Base-by-base conservation (phyloP, 108 stramenopile species). In the Mediolabrus comicus region DNA sequence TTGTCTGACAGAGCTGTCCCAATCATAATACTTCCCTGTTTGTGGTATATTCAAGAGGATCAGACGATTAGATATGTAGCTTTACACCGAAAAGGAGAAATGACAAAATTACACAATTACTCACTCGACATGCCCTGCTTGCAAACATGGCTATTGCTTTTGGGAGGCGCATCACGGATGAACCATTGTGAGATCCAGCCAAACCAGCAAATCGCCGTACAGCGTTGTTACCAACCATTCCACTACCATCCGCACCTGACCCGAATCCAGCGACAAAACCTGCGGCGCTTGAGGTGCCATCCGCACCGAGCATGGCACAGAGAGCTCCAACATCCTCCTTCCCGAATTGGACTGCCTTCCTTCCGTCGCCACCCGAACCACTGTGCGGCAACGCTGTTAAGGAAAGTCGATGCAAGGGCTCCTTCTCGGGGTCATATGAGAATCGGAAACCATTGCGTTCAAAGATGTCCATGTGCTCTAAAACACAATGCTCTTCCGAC, bases 131-230 rank as follows among this genome's bases (percentile, higher is more conserved):
- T 25, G 98, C 96, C 3, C 98, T 77, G 57, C 80, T 92, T 30
- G 98, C 98, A 84, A 97, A 97, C 95, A 98, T 97, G 58, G 96
- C 92, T 35, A 96, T 88, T 19, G 96, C 92, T 78, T 98, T 98
- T 19, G 97, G 97, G 9, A 98, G 84, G 14, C 94, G 79, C 27
- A 84, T 79, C 53, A 96, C 82, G 13, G 85, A 59, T 24, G 19
- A 49, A 57, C 62, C 62, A 28, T 43, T 63, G 63, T 60, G 43
- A 28, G 53, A 29, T 41, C 30, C 52, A n/a, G 67, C n/a, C 30
- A 65, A 17, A n/a, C 82, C 84, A 41, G 88, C 89, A 67, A 86
- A 86, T 24, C 90, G 55, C 24, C 90, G 72, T 16, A 95, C 94
- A 13, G 94, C 94, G 81, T 95, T 91, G 67, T 88, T 88, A 17